A percentile compares a stretch with the other conserved stretches of the same genome.
Conservation (phyloP, 306 rosid species). For the Rubus idaeus region DNA sequence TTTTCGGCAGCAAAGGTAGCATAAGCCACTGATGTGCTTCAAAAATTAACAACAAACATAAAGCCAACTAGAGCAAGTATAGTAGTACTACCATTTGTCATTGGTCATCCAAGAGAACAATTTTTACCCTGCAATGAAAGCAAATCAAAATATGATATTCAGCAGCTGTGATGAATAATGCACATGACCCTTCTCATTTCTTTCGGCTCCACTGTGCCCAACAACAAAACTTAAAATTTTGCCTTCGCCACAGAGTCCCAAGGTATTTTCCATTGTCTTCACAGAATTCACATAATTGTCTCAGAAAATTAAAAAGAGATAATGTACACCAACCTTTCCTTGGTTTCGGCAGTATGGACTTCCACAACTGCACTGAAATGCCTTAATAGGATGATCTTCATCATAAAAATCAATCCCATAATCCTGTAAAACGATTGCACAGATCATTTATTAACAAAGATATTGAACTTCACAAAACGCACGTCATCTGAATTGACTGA, state of each 20-base stretch:
- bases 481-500: neutral
- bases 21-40: neutral
- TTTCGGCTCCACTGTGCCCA: neutral
- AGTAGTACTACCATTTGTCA: neutral
- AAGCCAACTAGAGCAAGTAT: neutral
- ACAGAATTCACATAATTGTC: neutral
- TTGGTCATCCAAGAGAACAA: neutral
- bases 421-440: conserved; percentile 54
- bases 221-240: neutral
- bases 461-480: neutral
- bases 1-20: neutral
- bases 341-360: conserved; percentile 62
- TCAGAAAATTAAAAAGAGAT: neutral
- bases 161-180: neutral
- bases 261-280: neutral
- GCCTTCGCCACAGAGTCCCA: neutral
- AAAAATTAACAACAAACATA: neutral
- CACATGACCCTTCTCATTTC: neutral
- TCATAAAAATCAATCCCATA: conserved; percentile 87
- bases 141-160: neutral
- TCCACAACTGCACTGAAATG: conserved; percentile 71
- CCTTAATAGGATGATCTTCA: conserved; percentile 71
- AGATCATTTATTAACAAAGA: conserved; percentile 12
- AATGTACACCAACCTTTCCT: conserved; percentile 35
- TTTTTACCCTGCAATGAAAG: neutral